Evolutionary conservation across 805 yeast species (phyloP).

Genomic region (Sporopachydermia lactativora): DNA sequence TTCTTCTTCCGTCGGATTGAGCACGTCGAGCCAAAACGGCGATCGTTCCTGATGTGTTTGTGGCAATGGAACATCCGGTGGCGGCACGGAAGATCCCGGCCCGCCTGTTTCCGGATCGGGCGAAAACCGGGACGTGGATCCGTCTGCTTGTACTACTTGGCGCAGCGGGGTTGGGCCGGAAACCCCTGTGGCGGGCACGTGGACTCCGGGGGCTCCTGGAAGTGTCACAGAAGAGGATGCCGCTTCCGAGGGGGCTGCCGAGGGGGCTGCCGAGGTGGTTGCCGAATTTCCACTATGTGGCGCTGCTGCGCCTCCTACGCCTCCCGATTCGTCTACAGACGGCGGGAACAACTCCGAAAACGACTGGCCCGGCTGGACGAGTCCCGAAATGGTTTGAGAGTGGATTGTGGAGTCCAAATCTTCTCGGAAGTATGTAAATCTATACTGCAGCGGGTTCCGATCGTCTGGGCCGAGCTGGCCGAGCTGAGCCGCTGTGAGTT

Average conservation of each 20-base stretch:
- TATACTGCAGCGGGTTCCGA: slow-evolving; percentile 38
- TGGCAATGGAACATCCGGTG: too few relatives aligned
- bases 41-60: slow-evolving; percentile 24
- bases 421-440: slow-evolving; percentile 89
- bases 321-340: slow-evolving; percentile 22
- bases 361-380: slow-evolving; percentile 45
- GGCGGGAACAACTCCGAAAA: slow-evolving; percentile 52
- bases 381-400: slow-evolving; percentile 76
- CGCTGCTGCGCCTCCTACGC: slow-evolving; percentile 3
- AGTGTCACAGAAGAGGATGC: slow-evolving; percentile 5
- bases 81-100: too few relatives aligned
- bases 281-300: slow-evolving; percentile 4
- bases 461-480: slow-evolving; percentile 10
- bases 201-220: too few relatives aligned
- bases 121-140: too few relatives aligned
- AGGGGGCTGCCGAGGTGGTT: slow-evolving; percentile 3
- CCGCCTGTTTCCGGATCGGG: too few relatives aligned
- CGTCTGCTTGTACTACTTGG: background rate
- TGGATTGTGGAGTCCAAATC: slow-evolving; percentile 83
- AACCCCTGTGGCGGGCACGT: background rate
- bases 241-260: slow-evolving; percentile 9
- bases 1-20: slow-evolving; percentile 92
- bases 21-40: slow-evolving; percentile 89
- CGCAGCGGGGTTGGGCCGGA: background rate
- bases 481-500: background rate